Evolutionary conservation across 1,284 basidiomycete species (phyloP).

Genomic region (Ustilago crameri): DNA sequence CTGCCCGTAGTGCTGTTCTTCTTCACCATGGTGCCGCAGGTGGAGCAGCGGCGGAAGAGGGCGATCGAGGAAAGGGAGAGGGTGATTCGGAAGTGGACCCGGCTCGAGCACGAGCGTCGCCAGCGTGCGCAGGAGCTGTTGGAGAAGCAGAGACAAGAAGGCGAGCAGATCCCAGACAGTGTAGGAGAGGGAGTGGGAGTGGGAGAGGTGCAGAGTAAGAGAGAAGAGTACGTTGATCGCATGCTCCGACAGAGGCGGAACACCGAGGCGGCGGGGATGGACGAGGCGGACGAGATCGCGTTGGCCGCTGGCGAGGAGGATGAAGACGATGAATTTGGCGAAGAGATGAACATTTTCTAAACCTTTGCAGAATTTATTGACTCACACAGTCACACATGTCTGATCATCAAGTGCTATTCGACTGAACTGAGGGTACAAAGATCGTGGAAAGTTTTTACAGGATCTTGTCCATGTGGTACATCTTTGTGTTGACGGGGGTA

Average conservation of each 20-base stretch:
- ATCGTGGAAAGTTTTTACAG: constrained; percentile 13
- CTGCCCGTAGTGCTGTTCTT: constrained; percentile 45
- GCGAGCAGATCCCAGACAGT: too few relatives aligned
- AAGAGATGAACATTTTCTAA: constrained; percentile 33
- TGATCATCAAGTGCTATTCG: background rate
- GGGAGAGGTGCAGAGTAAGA: constrained; percentile 15
- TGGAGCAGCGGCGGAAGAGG: constrained; percentile 44
- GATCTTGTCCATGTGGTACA: constrained; percentile 55
- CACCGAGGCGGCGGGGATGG: constrained; percentile 19
- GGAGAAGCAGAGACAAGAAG: background rate
- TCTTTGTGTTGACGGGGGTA: constrained; percentile 51
- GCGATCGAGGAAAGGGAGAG: constrained; percentile 53
- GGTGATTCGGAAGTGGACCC: constrained; percentile 32
- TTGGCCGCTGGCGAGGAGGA: constrained; percentile 7
- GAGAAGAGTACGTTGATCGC: constrained; percentile 24
- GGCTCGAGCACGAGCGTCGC: constrained; percentile 28
- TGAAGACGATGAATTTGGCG: constrained; percentile 8
- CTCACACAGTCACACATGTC: background rate
- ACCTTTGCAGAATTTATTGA: background rate
- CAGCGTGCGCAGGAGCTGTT: constrained; percentile 9
- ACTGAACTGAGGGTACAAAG: background rate
- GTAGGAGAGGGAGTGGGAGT: background rate
- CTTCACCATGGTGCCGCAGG: constrained; percentile 49
- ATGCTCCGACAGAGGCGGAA: constrained; percentile 23
- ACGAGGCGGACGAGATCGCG: constrained; percentile 22